Evolutionary conservation across 2,329 filamentous ascomycete species (phyloP), one percentile per base, ranked within the genome.

Genomic region (Fusarium albidum): DNA sequence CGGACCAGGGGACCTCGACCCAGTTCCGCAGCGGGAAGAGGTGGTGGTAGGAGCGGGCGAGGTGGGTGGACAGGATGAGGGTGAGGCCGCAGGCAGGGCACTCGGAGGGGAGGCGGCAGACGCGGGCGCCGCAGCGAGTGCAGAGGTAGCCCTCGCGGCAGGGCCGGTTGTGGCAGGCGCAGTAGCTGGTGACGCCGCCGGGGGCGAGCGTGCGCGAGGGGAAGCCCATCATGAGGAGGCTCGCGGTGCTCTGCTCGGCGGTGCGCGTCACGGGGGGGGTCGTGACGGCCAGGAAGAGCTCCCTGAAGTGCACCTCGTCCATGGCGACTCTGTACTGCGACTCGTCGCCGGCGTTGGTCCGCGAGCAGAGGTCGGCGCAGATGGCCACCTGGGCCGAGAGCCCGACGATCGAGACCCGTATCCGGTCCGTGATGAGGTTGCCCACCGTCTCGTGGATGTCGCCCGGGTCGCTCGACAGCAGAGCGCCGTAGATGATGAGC

Each of bases 161-260:
- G 13, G 94, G 86, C 57, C 87, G 86, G 63, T 90, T 92, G 74
- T 98, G 94, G 70, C 95, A 99, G 6, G 93, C 92, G 72, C 95
- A 99, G 57, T 95, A 85, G 53, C 89, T 92, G 46, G 82, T 77
- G 6, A 87, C 82, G 18, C 79, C 79, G 29, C 78, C 79, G 3
- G 86, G 81, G 46, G 91, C 90, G 12, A 95, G 85, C 3, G 89
- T 90, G 31, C 93, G 85, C 6, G 91, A 96, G 0, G 95, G 95
- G 68, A 99, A 99, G 5, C 95, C 95, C 94, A 99, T 99, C 90
- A 96, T 96, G 21, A 99, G 83, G 33, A 99, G 79, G 48, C 83
- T 86, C 2, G 85, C 81, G 9, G 80, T 80, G 55, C 78, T 81
- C 65, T 83, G 80, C 59, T 83, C 82, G 33, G 76, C 74, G 3